These are phyloP conservation scores for Cinnamomum micranthum DNA, from an alignment of 164 flowering plant species.

Conservation along the genomic window DNA sequence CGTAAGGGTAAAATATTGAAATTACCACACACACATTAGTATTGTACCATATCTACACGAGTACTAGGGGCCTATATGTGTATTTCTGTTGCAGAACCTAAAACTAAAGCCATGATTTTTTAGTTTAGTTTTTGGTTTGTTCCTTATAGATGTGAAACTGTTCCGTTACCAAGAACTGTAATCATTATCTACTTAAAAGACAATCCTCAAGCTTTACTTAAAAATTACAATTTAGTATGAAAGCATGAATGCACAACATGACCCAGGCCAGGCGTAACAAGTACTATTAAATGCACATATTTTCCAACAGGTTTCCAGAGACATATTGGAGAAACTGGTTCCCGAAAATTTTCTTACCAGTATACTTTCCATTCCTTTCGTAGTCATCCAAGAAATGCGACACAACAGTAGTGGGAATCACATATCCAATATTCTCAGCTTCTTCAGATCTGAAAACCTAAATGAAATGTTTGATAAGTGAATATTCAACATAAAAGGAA, in stretches of 20 bases:
- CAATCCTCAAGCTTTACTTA: no score
- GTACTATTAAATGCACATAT: neutral
- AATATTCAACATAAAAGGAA: neutral
- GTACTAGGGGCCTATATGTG: no score
- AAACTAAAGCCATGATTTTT: no score
- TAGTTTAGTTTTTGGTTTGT: no score
- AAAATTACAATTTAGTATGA: no score
- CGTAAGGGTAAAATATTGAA: no score
- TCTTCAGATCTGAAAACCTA: conserved; percentile 98
- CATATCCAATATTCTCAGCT: conserved; percentile 96
- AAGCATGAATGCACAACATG: neutral
- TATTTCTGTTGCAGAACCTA: no score
- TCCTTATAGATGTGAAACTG: neutral
- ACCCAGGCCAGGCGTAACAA: neutral
- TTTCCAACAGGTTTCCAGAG: neutral
- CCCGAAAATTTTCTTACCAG: conserved; percentile 48
- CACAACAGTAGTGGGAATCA: conserved; percentile 93
- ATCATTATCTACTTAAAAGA: neutral
- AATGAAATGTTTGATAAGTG: conserved; percentile 30
- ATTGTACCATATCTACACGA: no score
- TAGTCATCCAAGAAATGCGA: conserved; percentile 93
- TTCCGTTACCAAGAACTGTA: neutral
- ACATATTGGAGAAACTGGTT: neutral
- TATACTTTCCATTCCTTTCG: conserved; percentile 84
- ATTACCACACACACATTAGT: no score